These are phyloP conservation scores for Botryotinia narcissicola DNA, from an alignment of 2,329 filamentous ascomycete genomes.

Conservation along the genomic window DNA sequence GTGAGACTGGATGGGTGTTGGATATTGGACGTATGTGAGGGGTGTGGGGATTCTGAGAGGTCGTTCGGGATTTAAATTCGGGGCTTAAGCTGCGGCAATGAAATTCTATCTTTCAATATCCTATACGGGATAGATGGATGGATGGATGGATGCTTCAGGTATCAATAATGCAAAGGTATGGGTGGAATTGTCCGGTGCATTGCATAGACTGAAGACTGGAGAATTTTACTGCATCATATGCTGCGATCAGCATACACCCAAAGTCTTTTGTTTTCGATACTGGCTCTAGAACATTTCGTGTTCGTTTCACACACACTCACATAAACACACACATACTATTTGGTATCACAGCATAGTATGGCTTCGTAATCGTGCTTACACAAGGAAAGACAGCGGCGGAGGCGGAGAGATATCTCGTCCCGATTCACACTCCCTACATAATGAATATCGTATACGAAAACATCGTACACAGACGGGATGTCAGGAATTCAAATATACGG, in stretches of 20 bases:
- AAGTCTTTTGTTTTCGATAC: neutral
- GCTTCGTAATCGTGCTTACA: constrained; percentile 2
- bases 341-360: neutral
- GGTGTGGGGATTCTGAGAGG: neutral
- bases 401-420: neutral
- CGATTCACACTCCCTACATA: neutral
- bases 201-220: neutral
- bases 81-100: neutral
- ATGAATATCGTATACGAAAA: neutral
- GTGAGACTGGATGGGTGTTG: neutral
- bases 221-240: neutral
- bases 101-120: neutral
- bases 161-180: neutral
- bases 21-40: neutral
- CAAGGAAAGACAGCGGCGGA: neutral
- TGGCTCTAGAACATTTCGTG: neutral
- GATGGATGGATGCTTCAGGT: neutral
- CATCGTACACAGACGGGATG: neutral
- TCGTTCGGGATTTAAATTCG: neutral
- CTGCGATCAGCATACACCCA: constrained; percentile 6
- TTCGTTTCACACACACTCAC: neutral
- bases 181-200: neutral
- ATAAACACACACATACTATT: neutral
- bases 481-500: neutral
- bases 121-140: neutral